Percentiles rank a stretch among this genome's conserved stretches.
Evolutionary conservation across 2,329 filamentous ascomycete species (phyloP).

Genomic region (Diaporthe capsici): DNA sequence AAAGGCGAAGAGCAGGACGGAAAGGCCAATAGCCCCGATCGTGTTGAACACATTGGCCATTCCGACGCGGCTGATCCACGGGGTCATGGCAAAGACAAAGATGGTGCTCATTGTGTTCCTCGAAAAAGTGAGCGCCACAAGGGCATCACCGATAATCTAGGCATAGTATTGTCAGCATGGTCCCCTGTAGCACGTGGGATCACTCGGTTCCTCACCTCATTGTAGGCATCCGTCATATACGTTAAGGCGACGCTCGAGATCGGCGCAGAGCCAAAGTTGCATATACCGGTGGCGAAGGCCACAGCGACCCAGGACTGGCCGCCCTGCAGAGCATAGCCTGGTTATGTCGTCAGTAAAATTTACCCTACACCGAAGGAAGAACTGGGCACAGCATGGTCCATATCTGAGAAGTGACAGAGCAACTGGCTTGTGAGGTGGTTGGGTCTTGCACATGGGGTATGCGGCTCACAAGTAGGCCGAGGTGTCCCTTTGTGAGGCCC

Average conservation of each 20-base stretch:
- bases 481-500: not conserved
- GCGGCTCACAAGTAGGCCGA: not conserved
- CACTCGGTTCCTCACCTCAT: conserved; percentile 35
- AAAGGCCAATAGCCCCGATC: conserved; percentile 40
- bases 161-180: not conserved
- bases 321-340: conserved; percentile 40
- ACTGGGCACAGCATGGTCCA: not conserved
- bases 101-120: conserved; percentile 41
- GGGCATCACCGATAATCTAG: conserved; percentile 41
- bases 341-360: not conserved
- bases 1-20: conserved; percentile 41
- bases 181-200: not conserved
- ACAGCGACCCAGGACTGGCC: conserved; percentile 41
- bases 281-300: conserved; percentile 38
- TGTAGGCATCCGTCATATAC: conserved; percentile 42
- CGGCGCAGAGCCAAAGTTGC: conserved; percentile 37
- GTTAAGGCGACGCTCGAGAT: conserved; percentile 41
- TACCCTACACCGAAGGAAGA: not conserved
- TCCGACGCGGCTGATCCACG: conserved; percentile 39
- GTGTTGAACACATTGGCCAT: conserved; percentile 43
- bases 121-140: conserved; percentile 42
- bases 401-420: conserved; percentile 7
- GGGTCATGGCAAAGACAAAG: conserved; percentile 42
- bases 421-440: not conserved
- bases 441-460: not conserved